Evolutionary conservation across 768 basidiomycete species (phyloP).

Genomic region (Serendipita sp.): DNA sequence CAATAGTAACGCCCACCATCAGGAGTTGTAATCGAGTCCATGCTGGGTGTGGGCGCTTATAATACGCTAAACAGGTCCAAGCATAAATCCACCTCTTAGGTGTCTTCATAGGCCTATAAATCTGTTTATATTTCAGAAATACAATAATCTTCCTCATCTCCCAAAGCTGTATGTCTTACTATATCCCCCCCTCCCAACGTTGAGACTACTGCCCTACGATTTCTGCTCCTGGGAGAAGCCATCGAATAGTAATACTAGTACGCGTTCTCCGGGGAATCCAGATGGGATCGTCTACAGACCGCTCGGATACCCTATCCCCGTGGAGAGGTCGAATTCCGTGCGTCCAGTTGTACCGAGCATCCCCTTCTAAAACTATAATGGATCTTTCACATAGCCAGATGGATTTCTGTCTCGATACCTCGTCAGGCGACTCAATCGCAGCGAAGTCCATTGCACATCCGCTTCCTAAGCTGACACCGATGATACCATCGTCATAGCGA

Average conservation of each 20-base stretch:
- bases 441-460: constrained; percentile 69
- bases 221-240: constrained; percentile 74
- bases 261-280: constrained; percentile 38
- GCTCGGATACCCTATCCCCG: constrained; percentile 40
- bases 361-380: constrained; percentile 59
- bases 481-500: constrained; percentile 78
- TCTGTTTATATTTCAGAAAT: too few species aligned
- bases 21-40: too few species aligned
- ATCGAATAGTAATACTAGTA: constrained; percentile 74
- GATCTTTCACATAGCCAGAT: constrained; percentile 64
- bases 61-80: too few species aligned
- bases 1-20: too few species aligned
- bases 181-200: too few species aligned
- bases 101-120: too few species aligned
- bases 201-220: constrained; percentile 37
- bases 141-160: too few species aligned
- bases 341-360: constrained; percentile 73
- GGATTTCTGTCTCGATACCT: constrained; percentile 20
- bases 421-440: constrained; percentile 12
- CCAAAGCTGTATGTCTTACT: too few species aligned
- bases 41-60: too few species aligned
- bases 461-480: constrained; percentile 70
- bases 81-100: too few species aligned
- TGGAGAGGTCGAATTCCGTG: constrained; percentile 63
- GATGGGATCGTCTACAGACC: constrained; percentile 11